Conservation (phyloP, 495 filamentous ascomycete genomes). For the Thermochaetoides thermophila region DNA sequence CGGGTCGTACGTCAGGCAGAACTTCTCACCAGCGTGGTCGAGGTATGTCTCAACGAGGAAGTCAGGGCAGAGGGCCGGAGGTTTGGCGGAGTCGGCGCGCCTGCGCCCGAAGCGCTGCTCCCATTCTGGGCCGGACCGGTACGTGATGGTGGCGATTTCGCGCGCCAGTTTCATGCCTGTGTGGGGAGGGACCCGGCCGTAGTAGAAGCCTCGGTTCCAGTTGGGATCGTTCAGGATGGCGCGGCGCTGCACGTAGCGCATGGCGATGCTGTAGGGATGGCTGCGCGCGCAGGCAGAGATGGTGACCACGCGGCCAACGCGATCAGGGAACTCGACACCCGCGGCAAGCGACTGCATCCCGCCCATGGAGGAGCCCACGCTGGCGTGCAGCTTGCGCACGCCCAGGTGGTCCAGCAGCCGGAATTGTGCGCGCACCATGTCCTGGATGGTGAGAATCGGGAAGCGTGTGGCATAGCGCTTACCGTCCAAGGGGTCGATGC, state of each 20-base stretch:
- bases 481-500: conserved; percentile 77
- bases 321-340: conserved; percentile 70
- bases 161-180: conserved; percentile 94
- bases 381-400: conserved; percentile 73
- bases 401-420: conserved; percentile 67
- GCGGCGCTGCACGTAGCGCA: conserved; percentile 97
- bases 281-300: conserved; percentile 91
- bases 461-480: conserved; percentile 88
- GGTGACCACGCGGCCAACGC: conserved; percentile 68
- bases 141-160: conserved; percentile 95
- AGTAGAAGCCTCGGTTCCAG: conserved; percentile 97
- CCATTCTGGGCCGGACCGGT: conserved; percentile 94
- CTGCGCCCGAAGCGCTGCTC: conserved; percentile 84
- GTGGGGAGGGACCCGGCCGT: conserved; percentile 77
- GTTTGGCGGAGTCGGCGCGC: conserved; percentile 70
- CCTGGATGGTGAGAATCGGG: conserved; percentile 88
- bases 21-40: conserved; percentile 97
- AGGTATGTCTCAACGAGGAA: conserved; percentile 98
- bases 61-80: conserved; percentile 86
- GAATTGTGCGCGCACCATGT: conserved; percentile 97
- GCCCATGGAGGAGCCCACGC: conserved; percentile 93
- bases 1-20: conserved; percentile 92
- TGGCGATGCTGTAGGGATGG: conserved; percentile 95
- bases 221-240: conserved; percentile 98
- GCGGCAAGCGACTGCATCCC: conserved; percentile 94